phyloP scores from a whole-genome alignment of 192 early-diverging fungal genomes.

The Phycomyces blakesleeanus region DNA sequence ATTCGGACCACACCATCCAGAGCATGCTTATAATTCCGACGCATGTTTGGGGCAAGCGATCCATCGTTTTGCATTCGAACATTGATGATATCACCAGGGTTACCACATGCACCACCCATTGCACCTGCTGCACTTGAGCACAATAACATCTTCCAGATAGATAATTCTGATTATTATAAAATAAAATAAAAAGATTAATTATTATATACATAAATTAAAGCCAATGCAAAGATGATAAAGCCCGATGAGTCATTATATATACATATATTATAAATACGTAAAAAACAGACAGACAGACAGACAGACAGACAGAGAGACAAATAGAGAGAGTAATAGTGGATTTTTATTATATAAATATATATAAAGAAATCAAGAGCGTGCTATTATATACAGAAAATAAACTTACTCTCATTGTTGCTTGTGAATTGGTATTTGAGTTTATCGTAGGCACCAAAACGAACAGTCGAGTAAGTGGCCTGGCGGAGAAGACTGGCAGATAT shows the following conservation, averaged over 20 bases:
- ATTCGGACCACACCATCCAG: constrained; percentile 72
- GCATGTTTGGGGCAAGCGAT: constrained; percentile 52
- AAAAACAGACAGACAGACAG: too few species aligned
- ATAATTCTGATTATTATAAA: too few species aligned
- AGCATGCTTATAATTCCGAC: constrained; percentile 74
- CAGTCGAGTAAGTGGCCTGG: constrained; percentile 75
- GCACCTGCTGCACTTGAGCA: constrained; percentile 45
- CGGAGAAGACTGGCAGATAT: constrained; percentile 68
- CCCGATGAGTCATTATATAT: constrained; percentile 16
- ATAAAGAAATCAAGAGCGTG: too few species aligned
- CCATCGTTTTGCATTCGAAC: constrained; percentile 80
- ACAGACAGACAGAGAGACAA: too few species aligned
- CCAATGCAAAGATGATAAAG: too few species aligned
- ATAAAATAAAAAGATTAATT: background rate
- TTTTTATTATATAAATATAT: too few species aligned
- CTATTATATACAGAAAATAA: too few species aligned
- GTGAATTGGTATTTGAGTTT: constrained; percentile 50
- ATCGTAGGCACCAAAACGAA: constrained; percentile 74
- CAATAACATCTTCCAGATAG: constrained; percentile 32
- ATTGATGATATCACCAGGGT: constrained; percentile 74
- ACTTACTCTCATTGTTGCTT: constrained; percentile 44
- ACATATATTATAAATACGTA: too few species aligned
- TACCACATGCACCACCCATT: constrained; percentile 66
- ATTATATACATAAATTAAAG: constrained; percentile 4
- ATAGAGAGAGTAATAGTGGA: too few species aligned